A percentile compares a stretch with the other conserved stretches of the same genome.
These are phyloP conservation scores for Taxawa tesnikishii DNA, from an alignment of 2,329 filamentous ascomycete species.

Conservation along the genomic window DNA sequence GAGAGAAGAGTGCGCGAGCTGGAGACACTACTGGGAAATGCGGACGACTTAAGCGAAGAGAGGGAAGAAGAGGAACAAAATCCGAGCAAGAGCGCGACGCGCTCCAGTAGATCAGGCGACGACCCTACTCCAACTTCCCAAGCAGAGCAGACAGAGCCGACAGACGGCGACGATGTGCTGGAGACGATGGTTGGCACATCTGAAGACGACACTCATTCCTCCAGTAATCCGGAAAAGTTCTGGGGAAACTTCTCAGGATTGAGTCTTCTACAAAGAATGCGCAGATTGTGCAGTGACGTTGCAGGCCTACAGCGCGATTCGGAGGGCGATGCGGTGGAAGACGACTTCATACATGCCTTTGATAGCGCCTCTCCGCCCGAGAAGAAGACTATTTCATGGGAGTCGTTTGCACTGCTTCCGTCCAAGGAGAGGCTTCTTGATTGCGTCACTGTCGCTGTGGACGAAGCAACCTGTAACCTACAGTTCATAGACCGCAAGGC, in stretches of 20 bases:
- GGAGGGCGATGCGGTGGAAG: background rate
- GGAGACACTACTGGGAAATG: background rate
- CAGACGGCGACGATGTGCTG: background rate
- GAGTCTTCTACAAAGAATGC: constrained; percentile 8
- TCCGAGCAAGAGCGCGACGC: background rate
- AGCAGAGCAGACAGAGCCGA: background rate
- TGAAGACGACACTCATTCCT: background rate
- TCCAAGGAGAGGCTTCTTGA: constrained; percentile 6
- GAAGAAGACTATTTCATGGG: background rate
- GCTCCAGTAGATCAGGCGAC: background rate
- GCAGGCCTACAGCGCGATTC: background rate
- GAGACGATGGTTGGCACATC: constrained; percentile 1
- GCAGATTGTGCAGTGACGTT: constrained; percentile 7
- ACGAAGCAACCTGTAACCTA: constrained; percentile 9
- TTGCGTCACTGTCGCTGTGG: constrained; percentile 7
- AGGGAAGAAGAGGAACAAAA: background rate
- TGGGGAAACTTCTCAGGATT: constrained; percentile 8
- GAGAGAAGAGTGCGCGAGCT: constrained; percentile 1
- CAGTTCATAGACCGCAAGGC: constrained; percentile 7
- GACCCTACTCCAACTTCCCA: background rate
- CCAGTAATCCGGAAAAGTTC: background rate
- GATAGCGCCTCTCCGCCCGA: background rate
- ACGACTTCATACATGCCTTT: constrained; percentile 1
- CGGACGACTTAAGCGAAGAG: background rate
- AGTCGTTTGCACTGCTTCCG: constrained; percentile 9